These are phyloP conservation scores for Lizonia empirigonia DNA, from an alignment of 2,329 filamentous ascomycete genomes.

Conservation along the genomic window DNA sequence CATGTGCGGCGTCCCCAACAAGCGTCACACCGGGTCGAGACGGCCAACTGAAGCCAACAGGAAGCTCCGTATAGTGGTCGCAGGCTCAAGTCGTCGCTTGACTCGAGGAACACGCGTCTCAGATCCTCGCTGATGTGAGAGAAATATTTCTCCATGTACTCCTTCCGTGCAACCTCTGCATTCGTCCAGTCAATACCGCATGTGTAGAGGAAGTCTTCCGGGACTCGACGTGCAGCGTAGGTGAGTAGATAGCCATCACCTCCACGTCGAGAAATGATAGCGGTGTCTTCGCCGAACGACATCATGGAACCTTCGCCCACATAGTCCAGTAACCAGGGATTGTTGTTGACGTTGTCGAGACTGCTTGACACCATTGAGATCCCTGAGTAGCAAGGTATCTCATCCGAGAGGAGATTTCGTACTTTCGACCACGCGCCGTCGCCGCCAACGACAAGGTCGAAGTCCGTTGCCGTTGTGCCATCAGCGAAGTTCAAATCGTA, in stretches of 20 bases:
- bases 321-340: conserved; percentile 50
- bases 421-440: conserved; percentile 56
- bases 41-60: conserved; percentile 58
- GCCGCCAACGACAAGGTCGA: conserved; percentile 55
- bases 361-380: conserved; percentile 53
- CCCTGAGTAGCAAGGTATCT: conserved; percentile 55
- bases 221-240: conserved; percentile 46
- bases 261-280: conserved; percentile 52
- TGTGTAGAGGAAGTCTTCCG: conserved; percentile 48
- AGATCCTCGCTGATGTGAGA: conserved; percentile 44
- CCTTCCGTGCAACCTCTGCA: conserved; percentile 41
- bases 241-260: conserved; percentile 58
- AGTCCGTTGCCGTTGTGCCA: conserved; percentile 38
- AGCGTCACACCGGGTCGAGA: conserved; percentile 58
- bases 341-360: conserved; percentile 53
- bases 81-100: conserved; percentile 21
- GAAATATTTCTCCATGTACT: conserved; percentile 32
- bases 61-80: conserved; percentile 59
- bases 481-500: conserved; percentile 43
- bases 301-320: conserved; percentile 51
- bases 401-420: conserved; percentile 33
- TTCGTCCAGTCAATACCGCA: conserved; percentile 55
- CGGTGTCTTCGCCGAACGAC: conserved; percentile 46
- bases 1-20: conserved; percentile 65
- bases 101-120: conserved; percentile 29